phyloP scores from a whole-genome alignment of 176 grass and related monocot genomes.

The Triticum monococcum region DNA sequence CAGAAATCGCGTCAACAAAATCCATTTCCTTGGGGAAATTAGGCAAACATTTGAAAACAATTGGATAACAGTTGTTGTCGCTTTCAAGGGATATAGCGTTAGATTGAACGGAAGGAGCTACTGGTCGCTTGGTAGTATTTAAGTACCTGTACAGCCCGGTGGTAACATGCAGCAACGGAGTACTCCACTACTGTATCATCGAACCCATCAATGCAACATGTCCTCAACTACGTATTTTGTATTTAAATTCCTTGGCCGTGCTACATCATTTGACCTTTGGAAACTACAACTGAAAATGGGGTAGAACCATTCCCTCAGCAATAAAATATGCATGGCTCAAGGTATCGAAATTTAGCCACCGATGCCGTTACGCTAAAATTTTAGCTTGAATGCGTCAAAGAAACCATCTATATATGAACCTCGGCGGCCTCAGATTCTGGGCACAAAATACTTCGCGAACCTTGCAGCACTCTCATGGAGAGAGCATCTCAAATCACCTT shows the following conservation, averaged over 20 bases:
- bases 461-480: not conserved
- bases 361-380: not conserved
- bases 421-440: not conserved
- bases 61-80: not conserved
- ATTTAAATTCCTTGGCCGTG: not conserved
- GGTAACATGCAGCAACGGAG: not conserved
- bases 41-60: not conserved
- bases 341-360: not conserved
- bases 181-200: not conserved
- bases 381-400: not conserved
- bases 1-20: not conserved
- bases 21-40: not conserved
- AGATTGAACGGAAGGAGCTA: not conserved
- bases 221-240: not conserved
- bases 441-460: not conserved
- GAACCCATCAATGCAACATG: not conserved
- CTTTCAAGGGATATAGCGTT: not conserved
- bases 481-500: slow-evolving; percentile 9
- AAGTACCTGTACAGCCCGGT: not conserved
- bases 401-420: not conserved
- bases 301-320: not conserved
- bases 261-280: not conserved
- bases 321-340: not conserved
- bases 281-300: not conserved
- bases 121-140: not conserved